Percentiles rank a stretch among this genome's conserved stretches.
Conservation (phyloP, 2,329 filamentous ascomycete genomes). For the Sarocladium brachiariae region DNA sequence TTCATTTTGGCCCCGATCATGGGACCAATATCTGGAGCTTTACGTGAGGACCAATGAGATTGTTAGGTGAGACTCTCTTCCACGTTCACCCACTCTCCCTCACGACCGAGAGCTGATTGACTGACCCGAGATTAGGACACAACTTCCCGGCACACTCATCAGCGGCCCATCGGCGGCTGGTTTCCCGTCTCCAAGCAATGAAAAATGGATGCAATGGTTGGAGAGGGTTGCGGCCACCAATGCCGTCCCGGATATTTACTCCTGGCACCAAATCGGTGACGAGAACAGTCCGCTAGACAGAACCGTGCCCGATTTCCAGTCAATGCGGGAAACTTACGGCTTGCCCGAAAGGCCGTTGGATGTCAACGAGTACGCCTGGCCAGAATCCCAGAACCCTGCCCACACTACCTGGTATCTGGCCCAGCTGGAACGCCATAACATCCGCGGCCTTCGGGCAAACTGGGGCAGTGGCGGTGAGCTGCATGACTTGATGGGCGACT, state of each 20-base stretch:
- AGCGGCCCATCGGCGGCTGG: constrained; percentile 10
- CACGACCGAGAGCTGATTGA: neutral
- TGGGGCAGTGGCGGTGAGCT: constrained; percentile 33
- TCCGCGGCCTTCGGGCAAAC: constrained; percentile 36
- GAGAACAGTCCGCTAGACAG: constrained; percentile 9
- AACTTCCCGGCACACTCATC: constrained; percentile 11
- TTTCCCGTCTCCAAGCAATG: neutral
- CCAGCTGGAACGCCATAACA: constrained; percentile 37
- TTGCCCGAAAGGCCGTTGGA: constrained; percentile 31
- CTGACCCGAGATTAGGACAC: constrained; percentile 11
- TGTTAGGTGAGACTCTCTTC: constrained; percentile 12
- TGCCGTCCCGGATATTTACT: constrained; percentile 14
- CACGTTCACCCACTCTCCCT: too few species aligned
- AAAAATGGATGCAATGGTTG: constrained; percentile 10
- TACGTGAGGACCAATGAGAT: constrained; percentile 15
- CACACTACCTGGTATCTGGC: constrained; percentile 38
- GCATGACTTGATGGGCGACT: constrained; percentile 36
- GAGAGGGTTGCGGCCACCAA: constrained; percentile 10
- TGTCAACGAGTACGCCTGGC: constrained; percentile 41
- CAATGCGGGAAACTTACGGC: constrained; percentile 20
- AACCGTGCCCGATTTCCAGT: constrained; percentile 15
- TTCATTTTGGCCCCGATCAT: constrained; percentile 15
- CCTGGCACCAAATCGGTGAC: constrained; percentile 14
- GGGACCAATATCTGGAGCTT: constrained; percentile 15
- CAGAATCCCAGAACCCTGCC: constrained; percentile 32